Base-by-base conservation (phyloP, 306 rosid genomes). In the Pyrus pyrifolia region DNA sequence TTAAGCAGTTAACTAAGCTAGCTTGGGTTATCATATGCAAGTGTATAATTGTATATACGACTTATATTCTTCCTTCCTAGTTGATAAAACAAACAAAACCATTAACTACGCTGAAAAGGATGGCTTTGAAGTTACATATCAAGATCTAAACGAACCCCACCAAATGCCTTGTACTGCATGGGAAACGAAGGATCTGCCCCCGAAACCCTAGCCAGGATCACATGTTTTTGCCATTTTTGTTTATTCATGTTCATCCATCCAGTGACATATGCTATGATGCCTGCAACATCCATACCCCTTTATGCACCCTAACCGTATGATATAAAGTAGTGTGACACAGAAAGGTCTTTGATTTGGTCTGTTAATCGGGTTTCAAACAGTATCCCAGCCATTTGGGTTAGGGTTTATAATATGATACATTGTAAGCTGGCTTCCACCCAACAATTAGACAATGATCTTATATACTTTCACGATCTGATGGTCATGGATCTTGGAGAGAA, bases 371-470 rank as follows among this genome's bases (percentile, higher is more conserved):
- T 23, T 72, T 51, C 83, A 78, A 42, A 62, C 21, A 70, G 67
- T 69, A 79, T 74, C 84, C 77, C 78, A 58, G 62, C 65, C 77
- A 74, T 29, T 79, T 63, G 68, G 74, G 81, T 72, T 75, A 42
- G 29, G 46, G 80, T 73, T 71, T 73, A 62, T 71, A 77, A 76
- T 73, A 78, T 38, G 82, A 44, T 30, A 1, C 40, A 62, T 53
- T 51, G 59, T 59, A 29, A 62, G 76, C 74, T 88, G 91, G 87
- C 75, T 81, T 84, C 87, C 87, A 81, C 86, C 82, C 10, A 74
- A 82, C 89, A 81, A 80, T 85, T 86, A 51, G 93, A 89, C 89
- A 88, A 84, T 83, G 72, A 86, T 88, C 83, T 71, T 19, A 60
- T 75, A 83, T 83, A 77, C 89, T 83, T 84, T 89, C 86, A 0